Percentiles rank a stretch among this genome's conserved stretches.
Conservation (phyloP, 257 asterid species). For the Marsdenia floribunda region DNA sequence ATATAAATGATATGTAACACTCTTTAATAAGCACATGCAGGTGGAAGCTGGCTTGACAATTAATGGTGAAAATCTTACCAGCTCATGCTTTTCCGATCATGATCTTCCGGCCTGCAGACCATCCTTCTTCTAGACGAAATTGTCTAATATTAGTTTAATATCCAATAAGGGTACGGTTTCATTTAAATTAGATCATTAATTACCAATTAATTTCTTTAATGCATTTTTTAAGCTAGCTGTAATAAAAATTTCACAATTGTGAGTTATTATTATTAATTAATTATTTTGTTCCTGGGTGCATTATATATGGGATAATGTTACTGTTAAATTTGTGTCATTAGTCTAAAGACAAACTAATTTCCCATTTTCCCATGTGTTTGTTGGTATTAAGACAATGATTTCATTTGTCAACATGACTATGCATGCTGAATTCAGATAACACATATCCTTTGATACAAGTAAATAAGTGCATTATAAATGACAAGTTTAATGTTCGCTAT, state of each 20-base stretch:
- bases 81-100: conserved; percentile 19
- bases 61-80: conserved; percentile 22
- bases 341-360: neutral
- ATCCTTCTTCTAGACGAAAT: neutral
- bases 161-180: too few relatives aligned
- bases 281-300: too few relatives aligned
- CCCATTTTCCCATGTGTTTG: too few relatives aligned
- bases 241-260: too few relatives aligned
- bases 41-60: conserved; percentile 15
- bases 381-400: neutral
- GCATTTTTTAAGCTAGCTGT: too few relatives aligned
- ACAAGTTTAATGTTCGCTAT: too few relatives aligned
- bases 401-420: neutral
- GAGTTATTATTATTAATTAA: too few relatives aligned
- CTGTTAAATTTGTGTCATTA: neutral
- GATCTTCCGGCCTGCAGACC: neutral
- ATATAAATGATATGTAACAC: neutral
- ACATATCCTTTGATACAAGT: too few relatives aligned
- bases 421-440: neutral
- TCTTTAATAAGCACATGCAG: conserved; percentile 18
- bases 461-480: too few relatives aligned
- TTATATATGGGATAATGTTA: too few relatives aligned
- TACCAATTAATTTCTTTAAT: too few relatives aligned
- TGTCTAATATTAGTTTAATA: neutral
- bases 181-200: too few relatives aligned